Evolutionary conservation across 208 protist species (phyloP), one percentile per base, ranked within the genome.

Genomic region (Trypanosoma vivax): DNA sequence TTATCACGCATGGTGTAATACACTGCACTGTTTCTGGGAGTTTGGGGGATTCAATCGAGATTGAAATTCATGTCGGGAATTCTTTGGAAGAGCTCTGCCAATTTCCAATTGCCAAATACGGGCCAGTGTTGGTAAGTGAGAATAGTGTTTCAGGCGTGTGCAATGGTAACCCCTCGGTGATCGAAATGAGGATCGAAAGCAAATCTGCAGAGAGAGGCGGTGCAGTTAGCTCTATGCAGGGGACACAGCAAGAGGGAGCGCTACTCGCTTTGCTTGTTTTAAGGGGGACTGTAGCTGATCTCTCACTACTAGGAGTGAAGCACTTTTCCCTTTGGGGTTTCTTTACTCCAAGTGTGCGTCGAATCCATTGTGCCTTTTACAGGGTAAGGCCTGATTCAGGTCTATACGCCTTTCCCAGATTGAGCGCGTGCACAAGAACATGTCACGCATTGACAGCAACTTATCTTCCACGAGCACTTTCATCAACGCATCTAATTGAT

Each of bases 241-340:
- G 37, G 0, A 9, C 6, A 19, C 3, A 21, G 2, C n/a, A 28
- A 24, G 5, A 0, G 25, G 21, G 29, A 10, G 28, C 19, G 18
- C 40, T 21, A 27, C 23, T 66, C n/a, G 29, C 34, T 43, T 38
- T 51, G 23, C 7, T 66, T 14, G 38, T 48, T 45, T 66, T 66
- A 48, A 21, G 34, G 37, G 60, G 60, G 13, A 9, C 43, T 29
- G 41, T 50, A 16, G 37, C 29, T 3, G 60, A 66, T 50, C 50
- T 66, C 28, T 38, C 42, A 1, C 29, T 56, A 7, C 34, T 66
- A 45, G 24, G 30, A 0, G 45, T 66, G 28, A 13, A 41, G 3
- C 39, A 59, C 21, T 66, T 66, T 48, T 53, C 60, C 16, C 28
- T 53, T 0, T 66, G 60, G 60, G 60, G 60, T 29, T 34, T 25